Percentiles rank a stretch among this genome's conserved stretches.
Conservation (phyloP, 2,329 filamentous ascomycete genomes). For the Xylaria sp. region DNA sequence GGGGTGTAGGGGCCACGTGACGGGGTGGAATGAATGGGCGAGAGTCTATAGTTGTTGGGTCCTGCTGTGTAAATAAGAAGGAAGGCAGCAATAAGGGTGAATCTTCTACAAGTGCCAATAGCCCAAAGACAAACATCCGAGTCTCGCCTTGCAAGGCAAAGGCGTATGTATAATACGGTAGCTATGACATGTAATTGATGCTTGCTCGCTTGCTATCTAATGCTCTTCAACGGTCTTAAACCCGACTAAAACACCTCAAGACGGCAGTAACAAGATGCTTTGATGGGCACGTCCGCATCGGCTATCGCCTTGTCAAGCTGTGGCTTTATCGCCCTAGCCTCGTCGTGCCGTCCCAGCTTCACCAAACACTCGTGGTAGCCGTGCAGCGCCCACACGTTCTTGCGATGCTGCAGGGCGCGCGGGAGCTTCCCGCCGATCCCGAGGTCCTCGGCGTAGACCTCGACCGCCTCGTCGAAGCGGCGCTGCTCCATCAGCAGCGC, state of each 20-base stretch:
- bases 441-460: slow-evolving; percentile 63
- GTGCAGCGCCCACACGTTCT: slow-evolving; percentile 76
- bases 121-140: too few relatives aligned
- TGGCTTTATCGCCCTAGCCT: slow-evolving; percentile 38
- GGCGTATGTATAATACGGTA: not conserved
- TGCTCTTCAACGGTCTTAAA: not conserved
- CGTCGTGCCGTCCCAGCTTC: slow-evolving; percentile 50
- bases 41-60: not conserved
- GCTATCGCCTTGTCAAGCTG: slow-evolving; percentile 30
- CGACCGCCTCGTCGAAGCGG: slow-evolving; percentile 56
- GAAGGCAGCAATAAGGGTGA: too few relatives aligned
- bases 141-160: too few relatives aligned
- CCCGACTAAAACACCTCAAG: slow-evolving; percentile 10
- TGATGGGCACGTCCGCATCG: slow-evolving; percentile 36
- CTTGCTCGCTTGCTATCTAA: too few relatives aligned
- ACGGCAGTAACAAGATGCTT: slow-evolving; percentile 43
- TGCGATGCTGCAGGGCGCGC: slow-evolving; percentile 66
- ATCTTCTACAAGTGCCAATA: too few relatives aligned
- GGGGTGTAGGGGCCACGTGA: slow-evolving; percentile 19
- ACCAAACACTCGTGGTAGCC: slow-evolving; percentile 72
- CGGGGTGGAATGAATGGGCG: not conserved
- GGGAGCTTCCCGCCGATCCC: slow-evolving; percentile 63
- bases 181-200: not conserved
- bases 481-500: slow-evolving; percentile 71
- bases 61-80: not conserved